Conservation (phyloP, 2,329 filamentous ascomycete species). For the Fusarium sp. region DNA sequence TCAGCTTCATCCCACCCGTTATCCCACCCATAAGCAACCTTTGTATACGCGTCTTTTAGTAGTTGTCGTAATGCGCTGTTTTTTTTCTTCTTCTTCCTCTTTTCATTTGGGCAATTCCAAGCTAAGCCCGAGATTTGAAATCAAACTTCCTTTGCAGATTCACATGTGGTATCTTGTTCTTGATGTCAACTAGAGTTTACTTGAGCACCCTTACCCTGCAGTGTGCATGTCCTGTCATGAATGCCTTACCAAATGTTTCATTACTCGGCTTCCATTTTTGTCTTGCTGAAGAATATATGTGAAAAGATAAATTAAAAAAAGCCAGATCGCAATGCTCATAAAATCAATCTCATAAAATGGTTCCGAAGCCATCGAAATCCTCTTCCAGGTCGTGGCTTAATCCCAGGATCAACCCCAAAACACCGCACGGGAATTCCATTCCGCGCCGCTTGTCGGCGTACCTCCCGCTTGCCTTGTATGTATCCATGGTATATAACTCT, state of each 20-base stretch:
- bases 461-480: conserved; percentile 42
- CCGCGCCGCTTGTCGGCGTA: conserved; percentile 25
- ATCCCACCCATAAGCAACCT: conserved; percentile 25
- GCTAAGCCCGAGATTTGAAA: neutral
- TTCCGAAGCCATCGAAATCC: conserved; percentile 37
- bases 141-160: neutral
- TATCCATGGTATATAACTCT: conserved; percentile 49
- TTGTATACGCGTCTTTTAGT: conserved; percentile 17
- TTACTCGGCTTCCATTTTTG: conserved; percentile 32
- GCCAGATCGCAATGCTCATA: conserved; percentile 44
- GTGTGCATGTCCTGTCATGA: neutral
- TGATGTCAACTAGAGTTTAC: neutral
- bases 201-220: neutral
- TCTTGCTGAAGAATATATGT: conserved; percentile 26
- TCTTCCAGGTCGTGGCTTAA: conserved; percentile 41
- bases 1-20: conserved; percentile 20
- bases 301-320: too few species aligned
- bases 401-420: conserved; percentile 46
- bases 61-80: neutral
- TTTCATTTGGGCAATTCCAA: neutral
- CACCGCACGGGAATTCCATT: conserved; percentile 42
- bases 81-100: neutral
- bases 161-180: neutral
- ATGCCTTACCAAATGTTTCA: conserved; percentile 10
- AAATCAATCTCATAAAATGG: conserved; percentile 36